Evolutionary conservation across 352 stramenopile species (phyloP), one percentile per base, ranked within the genome.

Genomic region (Pythium dissimile): DNA sequence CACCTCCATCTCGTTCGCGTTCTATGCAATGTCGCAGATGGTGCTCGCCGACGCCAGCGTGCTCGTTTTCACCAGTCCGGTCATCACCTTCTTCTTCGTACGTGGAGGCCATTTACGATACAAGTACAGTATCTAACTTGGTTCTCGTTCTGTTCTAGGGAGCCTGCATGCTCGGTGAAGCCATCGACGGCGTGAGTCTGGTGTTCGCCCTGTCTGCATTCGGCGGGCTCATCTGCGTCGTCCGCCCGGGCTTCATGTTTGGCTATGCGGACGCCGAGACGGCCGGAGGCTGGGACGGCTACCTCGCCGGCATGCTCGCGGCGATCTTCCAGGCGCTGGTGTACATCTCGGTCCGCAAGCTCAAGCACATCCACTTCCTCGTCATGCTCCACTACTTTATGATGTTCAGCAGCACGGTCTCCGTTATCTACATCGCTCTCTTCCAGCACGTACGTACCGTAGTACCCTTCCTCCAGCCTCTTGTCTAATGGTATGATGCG

Each of bases 181-280:
- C 64, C 13, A 81, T 86, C 49, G 73, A 80, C 32, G 38, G 43
- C 2, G 43, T 72, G n/a, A 75, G 69, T 26, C 42, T 83, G 0
- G 16, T 57, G 3, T 79, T 69, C 16, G 70, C 75, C 5, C 30
- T 82, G 38, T 18, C 62, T 12, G 67, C 67, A 8, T 80, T 78
- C 48, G 56, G 61, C 9, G 75, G 75, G 8, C 38, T 86, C 23
- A 66, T 86, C 20, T 86, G 65, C 46, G 75, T 86, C 2, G 71
- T 78, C 10, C 70, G 73, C 11, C 75, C 75, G 8, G 55, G 41
- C 1, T 75, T 81, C 52, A 27, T 85, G 21, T 82, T 85, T 41
- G 72, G 71, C 15, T 53, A 58, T 28, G 37, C n/a, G 3, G 23
- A 26, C 5, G 23, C 32, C 1, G 53, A 60, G 8, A 28, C 15